Percentiles rank a stretch among this genome's conserved stretches.
phyloP scores from a whole-genome alignment of 1,284 basidiomycete genomes.

The Rhizoctonia solani region DNA sequence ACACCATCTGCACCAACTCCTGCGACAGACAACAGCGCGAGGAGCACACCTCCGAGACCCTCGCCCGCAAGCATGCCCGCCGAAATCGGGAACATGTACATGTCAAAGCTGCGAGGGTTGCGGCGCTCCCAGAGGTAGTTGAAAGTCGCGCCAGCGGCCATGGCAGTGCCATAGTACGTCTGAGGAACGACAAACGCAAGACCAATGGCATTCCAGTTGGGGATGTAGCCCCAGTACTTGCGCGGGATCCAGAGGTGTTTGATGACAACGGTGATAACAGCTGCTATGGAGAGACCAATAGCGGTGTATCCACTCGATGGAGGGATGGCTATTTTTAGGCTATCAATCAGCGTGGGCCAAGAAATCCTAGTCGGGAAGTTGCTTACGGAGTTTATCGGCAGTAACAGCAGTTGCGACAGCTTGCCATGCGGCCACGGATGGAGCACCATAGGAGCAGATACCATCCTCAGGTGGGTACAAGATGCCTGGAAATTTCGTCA shows the following conservation, averaged over 20 bases:
- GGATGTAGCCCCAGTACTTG: conserved; percentile 56
- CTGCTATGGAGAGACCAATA: conserved; percentile 57
- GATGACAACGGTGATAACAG: conserved; percentile 53
- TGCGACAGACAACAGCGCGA: conserved; percentile 50
- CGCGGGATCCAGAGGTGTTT: conserved; percentile 60
- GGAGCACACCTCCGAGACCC: conserved; percentile 69
- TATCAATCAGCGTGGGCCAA: background rate
- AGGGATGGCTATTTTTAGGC: conserved; percentile 52
- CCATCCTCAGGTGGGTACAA: conserved; percentile 46
- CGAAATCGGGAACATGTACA: conserved; percentile 66
- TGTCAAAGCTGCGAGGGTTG: conserved; percentile 53
- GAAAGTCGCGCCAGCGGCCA: conserved; percentile 48
- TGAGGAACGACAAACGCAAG: conserved; percentile 60
- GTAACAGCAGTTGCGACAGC: conserved; percentile 63
- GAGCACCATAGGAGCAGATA: conserved; percentile 60
- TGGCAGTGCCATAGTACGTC: conserved; percentile 56
- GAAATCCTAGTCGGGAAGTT: background rate
- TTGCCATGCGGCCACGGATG: conserved; percentile 64
- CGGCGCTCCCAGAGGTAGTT: conserved; percentile 54
- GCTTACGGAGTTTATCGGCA: conserved; percentile 37
- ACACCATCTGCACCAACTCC: conserved; percentile 37
- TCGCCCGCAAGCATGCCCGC: conserved; percentile 69
- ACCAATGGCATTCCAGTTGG: conserved; percentile 70
- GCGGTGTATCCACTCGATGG: conserved; percentile 65
- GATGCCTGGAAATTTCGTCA: conserved; percentile 46